Base-by-base conservation (phyloP, 2,329 filamentous ascomycete species). In the Mollisiaceae sp. region DNA sequence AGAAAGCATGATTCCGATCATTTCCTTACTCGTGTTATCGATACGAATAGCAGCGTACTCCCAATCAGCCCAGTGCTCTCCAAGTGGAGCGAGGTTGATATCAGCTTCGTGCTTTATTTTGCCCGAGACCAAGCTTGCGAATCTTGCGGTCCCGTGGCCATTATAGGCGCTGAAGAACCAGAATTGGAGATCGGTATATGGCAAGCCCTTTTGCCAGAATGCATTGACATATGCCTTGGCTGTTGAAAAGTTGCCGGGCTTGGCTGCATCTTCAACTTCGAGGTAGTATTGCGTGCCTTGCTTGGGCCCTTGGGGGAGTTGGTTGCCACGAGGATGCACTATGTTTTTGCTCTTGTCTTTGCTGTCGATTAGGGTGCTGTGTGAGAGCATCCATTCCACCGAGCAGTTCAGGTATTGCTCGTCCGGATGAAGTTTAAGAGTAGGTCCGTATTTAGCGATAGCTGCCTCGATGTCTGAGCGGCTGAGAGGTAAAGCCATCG, bases 131-230 rank as follows among this genome's bases (percentile, higher is more conserved):
- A 72, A 52, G 18, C 60, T 66, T 11, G 63, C 59, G 41, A 72
- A 71, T 8, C 41, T 22, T 1, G 65, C 67, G 0, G 70, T 72
- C 22, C 58, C 67, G 24, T 71, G 70, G 4, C 70, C 70, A 43
- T 72, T 72, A 27, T 69, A 72, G 11, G 63, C 67, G 20, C 39
- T 65, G 56, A 72, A 72, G 27, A 67, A 65, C 70, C 70, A 72
- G 58, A 72, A 72, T 45, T 72, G 70, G 2, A 72, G 55, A 52
- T 72, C 70, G 2, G 70, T 72, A 36, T 71, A 72, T 15, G 47
- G 62, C 22, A 61, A 59, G 9, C 27, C 57, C 38, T 55, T n/a
- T 4, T 57, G 36, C 70, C 70, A 72, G 45, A 71, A 65, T 1
- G 64, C 67, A 47, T 71, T 70, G 9, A 72, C 63, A 22, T 72